These are phyloP conservation scores for Copromyces sp. DNA, from an alignment of 495 filamentous ascomycete species.

Conservation along the genomic window DNA sequence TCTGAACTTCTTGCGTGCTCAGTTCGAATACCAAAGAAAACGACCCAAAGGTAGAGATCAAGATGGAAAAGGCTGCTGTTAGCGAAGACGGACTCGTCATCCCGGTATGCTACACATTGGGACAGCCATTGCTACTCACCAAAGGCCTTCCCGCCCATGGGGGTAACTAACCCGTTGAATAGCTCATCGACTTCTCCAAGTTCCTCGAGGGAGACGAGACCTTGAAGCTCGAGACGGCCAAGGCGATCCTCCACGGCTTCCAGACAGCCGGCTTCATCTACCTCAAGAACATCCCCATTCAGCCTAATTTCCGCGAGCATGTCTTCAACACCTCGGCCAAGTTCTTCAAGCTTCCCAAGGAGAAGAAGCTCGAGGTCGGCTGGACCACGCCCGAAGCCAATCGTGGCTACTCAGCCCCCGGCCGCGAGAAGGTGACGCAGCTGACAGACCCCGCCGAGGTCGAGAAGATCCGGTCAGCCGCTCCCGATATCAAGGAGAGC, in stretches of 20 bases:
- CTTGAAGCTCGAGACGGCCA: conserved; percentile 55
- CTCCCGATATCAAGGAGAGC: conserved; percentile 73
- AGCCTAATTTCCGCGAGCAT: conserved; percentile 42
- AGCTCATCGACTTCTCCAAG: conserved; percentile 80
- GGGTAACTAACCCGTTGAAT: neutral
- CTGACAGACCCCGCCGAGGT: conserved; percentile 49
- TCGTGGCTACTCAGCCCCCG: conserved; percentile 65
- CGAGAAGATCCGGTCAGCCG: conserved; percentile 44
- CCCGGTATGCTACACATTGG: conserved; percentile 40
- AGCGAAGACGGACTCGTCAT: conserved; percentile 58
- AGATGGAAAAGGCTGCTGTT: conserved; percentile 47
- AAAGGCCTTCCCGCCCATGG: neutral
- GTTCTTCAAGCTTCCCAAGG: conserved; percentile 66
- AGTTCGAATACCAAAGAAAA: neutral
- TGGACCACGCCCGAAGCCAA: conserved; percentile 69
- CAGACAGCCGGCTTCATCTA: conserved; percentile 85
- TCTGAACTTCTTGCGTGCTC: neutral
- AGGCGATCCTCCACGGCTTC: conserved; percentile 68
- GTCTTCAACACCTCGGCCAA: conserved; percentile 63
- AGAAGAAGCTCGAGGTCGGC: conserved; percentile 57
- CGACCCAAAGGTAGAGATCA: neutral
- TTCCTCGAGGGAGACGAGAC: conserved; percentile 57
- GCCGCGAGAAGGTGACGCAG: conserved; percentile 65
- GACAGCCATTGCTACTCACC: neutral
- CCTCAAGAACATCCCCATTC: conserved; percentile 67